These are phyloP conservation scores for Bipolaris gigantea DNA, from an alignment of 2,329 filamentous ascomycete genomes.

Conservation along the genomic window DNA sequence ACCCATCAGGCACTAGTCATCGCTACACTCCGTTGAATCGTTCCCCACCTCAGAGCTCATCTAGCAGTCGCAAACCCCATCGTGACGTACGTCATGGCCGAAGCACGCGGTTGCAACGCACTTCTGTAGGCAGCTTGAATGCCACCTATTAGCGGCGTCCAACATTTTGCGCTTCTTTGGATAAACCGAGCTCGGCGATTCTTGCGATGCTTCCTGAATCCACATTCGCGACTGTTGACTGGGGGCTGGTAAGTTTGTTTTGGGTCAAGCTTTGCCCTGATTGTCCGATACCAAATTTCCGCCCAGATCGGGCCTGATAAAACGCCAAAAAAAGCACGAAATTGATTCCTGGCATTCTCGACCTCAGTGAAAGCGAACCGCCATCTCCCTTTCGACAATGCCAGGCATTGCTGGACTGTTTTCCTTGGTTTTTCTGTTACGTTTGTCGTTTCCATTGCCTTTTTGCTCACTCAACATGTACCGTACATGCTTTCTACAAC, in stretches of 20 bases:
- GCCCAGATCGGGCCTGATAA: too few species aligned
- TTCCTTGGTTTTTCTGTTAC: neutral
- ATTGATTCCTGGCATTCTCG: too few species aligned
- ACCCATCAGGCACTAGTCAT: constrained; percentile 47
- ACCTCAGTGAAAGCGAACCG: too few species aligned
- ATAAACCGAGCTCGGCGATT: too few species aligned
- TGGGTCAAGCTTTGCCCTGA: too few species aligned
- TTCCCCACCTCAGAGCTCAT: constrained; percentile 19
- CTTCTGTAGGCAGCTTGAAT: constrained; percentile 22
- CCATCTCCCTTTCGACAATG: neutral
- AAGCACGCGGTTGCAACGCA: constrained; percentile 8
- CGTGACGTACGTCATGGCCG: constrained; percentile 8
- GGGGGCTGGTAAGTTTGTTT: neutral
- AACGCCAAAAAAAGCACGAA: too few species aligned
- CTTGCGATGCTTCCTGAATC: neutral
- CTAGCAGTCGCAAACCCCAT: constrained; percentile 1
- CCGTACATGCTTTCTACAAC: neutral
- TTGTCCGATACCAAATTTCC: too few species aligned
- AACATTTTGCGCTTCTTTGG: neutral
- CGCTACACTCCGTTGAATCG: constrained; percentile 38
- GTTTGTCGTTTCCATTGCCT: neutral
- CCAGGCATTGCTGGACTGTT: too few species aligned
- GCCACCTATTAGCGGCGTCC: constrained; percentile 5
- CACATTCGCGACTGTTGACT: too few species aligned
- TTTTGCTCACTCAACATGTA: neutral